A percentile compares a stretch with the other conserved stretches of the same genome.
phyloP scores from a whole-genome alignment of 2,329 filamentous ascomycete species.

The Hymenoscyphus infarciens region DNA sequence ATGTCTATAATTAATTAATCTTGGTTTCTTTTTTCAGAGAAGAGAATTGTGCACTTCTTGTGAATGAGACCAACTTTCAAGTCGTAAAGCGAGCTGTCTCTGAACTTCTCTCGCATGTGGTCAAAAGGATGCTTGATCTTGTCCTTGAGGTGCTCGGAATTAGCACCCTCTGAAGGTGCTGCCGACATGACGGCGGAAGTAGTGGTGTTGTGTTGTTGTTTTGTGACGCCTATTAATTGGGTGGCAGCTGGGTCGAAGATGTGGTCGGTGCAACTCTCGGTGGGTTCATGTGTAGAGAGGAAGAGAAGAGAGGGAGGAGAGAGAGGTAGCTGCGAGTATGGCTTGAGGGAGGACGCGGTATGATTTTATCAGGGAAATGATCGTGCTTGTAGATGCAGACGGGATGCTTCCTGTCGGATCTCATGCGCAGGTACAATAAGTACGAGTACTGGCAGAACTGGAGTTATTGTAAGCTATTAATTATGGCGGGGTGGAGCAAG shows the following conservation, averaged over 20 bases:
- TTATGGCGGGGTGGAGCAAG: neutral
- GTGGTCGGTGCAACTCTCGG: neutral
- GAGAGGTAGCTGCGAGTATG: neutral
- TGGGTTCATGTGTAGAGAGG: neutral
- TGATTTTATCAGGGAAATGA: neutral
- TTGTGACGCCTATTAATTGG: too few relatives aligned
- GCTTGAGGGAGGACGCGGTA: neutral
- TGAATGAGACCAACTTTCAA: conserved; percentile 55
- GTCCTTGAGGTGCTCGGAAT: conserved; percentile 33
- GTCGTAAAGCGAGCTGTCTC: conserved; percentile 52
- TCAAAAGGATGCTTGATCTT: conserved; percentile 49
- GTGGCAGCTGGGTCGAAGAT: neutral
- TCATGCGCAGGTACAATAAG: neutral
- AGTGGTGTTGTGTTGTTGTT: neutral
- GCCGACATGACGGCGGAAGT: conserved; percentile 26
- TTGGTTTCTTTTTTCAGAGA: neutral
- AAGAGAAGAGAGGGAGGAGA: neutral
- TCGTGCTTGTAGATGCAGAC: neutral
- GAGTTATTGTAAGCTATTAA: neutral
- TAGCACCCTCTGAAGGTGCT: conserved; percentile 30
- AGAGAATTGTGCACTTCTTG: conserved; percentile 48
- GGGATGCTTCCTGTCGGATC: neutral
- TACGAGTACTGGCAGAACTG: neutral
- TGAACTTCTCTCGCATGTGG: conserved; percentile 48
- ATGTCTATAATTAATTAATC: conserved; percentile 39